Percentiles rank a stretch among this genome's conserved stretches.
phyloP scores from a whole-genome alignment of 768 basidiomycete species.

The Xerocomus brunneocitrinus region DNA sequence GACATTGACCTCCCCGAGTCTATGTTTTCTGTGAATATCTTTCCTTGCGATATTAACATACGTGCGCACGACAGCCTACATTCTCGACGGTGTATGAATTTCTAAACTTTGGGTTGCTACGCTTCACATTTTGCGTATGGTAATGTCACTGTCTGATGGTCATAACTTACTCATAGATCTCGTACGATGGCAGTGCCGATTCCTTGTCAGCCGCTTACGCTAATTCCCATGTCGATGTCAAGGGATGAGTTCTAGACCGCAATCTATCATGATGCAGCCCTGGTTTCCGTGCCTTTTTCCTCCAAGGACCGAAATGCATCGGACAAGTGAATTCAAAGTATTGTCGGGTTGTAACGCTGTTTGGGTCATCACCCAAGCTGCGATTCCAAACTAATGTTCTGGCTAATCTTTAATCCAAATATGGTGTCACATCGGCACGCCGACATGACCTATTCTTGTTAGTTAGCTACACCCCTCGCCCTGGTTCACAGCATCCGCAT shows the following conservation, averaged over 20 bases:
- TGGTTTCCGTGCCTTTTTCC: background rate
- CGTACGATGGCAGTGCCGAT: background rate
- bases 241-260: background rate
- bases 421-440: no score
- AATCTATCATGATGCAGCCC: background rate
- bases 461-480: no score
- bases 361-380: no score
- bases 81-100: background rate
- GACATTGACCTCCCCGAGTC: background rate
- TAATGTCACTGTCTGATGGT: background rate
- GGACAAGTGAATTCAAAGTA: no score
- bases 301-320: no score
- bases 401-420: no score
- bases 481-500: no score
- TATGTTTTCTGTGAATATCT: background rate
- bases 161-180: background rate
- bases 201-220: no score
- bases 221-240: no score
- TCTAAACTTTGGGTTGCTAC: background rate
- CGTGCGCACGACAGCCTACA: conserved; percentile 4
- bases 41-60: background rate
- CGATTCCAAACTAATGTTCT: no score
- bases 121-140: background rate
- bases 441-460: no score
- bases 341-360: background rate